These are phyloP conservation scores for Chaetomidium leptoderma DNA, from an alignment of 495 filamentous ascomycete genomes.

Conservation along the genomic window DNA sequence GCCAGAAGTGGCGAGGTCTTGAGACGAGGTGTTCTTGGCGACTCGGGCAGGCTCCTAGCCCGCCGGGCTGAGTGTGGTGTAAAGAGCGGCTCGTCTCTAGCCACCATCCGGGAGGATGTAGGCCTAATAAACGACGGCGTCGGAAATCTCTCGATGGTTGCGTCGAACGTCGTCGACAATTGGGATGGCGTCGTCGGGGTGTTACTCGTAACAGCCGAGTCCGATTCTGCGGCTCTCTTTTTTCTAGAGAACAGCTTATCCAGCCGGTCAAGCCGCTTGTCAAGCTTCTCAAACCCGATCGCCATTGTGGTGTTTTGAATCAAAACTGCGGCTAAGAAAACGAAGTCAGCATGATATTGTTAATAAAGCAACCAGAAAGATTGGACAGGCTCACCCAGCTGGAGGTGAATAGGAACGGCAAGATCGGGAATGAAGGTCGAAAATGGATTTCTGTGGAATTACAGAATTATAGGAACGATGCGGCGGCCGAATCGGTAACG, in stretches of 20 bases:
- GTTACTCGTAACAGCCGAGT: constrained; percentile 1
- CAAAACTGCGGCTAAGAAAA: neutral
- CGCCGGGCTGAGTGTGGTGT: constrained; percentile 26
- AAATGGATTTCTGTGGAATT: neutral
- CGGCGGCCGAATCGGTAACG: neutral
- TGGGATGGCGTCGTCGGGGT: constrained; percentile 2
- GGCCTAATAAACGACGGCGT: constrained; percentile 46
- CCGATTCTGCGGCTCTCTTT: constrained; percentile 12
- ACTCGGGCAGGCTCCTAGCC: constrained; percentile 39
- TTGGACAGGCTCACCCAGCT: neutral
- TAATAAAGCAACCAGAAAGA: neutral
- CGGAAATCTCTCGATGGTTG: constrained; percentile 33
- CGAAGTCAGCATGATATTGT: neutral
- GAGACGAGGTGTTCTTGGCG: constrained; percentile 20
- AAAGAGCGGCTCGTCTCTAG: constrained; percentile 37
- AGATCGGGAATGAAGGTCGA: too few relatives aligned
- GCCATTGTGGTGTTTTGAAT: constrained; percentile 19
- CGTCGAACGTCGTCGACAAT: constrained; percentile 1
- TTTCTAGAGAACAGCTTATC: constrained; percentile 33
- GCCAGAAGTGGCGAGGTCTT: neutral
- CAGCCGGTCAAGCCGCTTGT: constrained; percentile 26
- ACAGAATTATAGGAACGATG: neutral
- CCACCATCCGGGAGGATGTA: constrained; percentile 44
- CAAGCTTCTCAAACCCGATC: constrained; percentile 26
- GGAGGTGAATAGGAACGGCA: neutral